A percentile compares a stretch with the other conserved stretches of the same genome.
Conservation (phyloP, 2,329 filamentous ascomycete genomes). For the Trichoderma brevicompactum region DNA sequence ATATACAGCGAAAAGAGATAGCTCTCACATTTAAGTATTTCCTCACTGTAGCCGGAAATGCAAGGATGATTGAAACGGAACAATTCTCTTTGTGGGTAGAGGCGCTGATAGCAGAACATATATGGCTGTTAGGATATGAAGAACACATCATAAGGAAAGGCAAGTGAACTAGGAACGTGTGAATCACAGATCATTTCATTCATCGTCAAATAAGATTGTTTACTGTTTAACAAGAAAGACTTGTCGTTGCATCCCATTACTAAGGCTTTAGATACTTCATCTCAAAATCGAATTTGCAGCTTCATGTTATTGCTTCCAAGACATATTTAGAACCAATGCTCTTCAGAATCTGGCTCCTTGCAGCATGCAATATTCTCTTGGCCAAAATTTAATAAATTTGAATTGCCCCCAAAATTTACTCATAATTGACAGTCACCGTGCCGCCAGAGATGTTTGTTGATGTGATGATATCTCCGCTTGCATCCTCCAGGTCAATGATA, state of each 20-base stretch:
- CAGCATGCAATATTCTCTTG: background rate
- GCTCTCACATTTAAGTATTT: too few relatives aligned
- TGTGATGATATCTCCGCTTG: background rate
- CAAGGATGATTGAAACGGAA: too few relatives aligned
- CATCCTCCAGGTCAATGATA: conserved; percentile 7
- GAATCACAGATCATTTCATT: background rate
- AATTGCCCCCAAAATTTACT: background rate
- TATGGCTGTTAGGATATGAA: too few relatives aligned
- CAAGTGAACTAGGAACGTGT: too few relatives aligned
- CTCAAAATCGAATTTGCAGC: background rate
- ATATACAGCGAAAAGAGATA: too few relatives aligned
- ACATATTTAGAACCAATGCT: background rate
- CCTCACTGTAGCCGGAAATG: too few relatives aligned
- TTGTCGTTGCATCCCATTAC: background rate
- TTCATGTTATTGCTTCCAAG: background rate
- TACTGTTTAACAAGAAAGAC: background rate
- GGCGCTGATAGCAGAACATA: too few relatives aligned
- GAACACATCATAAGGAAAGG: too few relatives aligned
- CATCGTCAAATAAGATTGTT: background rate
- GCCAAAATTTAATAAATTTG: background rate
- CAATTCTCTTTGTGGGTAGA: too few relatives aligned
- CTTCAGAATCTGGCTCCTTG: background rate
- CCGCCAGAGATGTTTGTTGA: conserved; percentile 1
- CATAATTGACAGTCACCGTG: conserved; percentile 1
- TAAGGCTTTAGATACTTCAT: background rate